Evolutionary conservation across 371 early-diverging fungal species (phyloP), one percentile per base, ranked within the genome.

Genomic region (Hamiltosporidium tvaerminnensis): DNA sequence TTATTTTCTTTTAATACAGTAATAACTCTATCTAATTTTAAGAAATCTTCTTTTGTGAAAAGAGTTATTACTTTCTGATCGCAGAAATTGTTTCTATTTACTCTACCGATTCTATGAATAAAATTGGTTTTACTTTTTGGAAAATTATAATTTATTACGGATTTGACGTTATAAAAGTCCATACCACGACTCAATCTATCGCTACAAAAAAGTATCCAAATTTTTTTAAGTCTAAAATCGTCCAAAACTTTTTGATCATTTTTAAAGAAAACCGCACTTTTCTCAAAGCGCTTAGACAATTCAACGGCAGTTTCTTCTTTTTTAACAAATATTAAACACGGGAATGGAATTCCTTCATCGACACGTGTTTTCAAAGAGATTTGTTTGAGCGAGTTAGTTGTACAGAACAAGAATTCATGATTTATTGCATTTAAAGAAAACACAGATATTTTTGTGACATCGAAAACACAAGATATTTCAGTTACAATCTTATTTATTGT

Each of bases 21-120:
- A 0, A 41, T 53, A n/a, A 62, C 62, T 37, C 37, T 1, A 1
- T 31, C 7, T 14, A 62, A 41, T 31, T 36, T 62, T 38, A 37
- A 39, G 39, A 62, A 62, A 49, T 67, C 64, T 3, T 61, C 61
- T 9, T 53, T 23, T 1, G 65, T 41, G 23, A 64, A 64, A 36
- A 73, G 61, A 34, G 67, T 69, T 16, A 69, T 54, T 2, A 67
- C 16, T 39, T 60, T 61, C 32, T 69, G 69, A 10, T 38, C 53
- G 32, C 47, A 66, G 23, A 23, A 23, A 23, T 63, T 64, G 37
- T 67, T 68, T 52, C 73, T 59, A n/a, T 69, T 69, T 31, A 69
- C 63, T 53, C 73, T 47, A 2, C 73, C 73, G 44, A 66, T 64
- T 16, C 72, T 54, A 53, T 71, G 72, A 2, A 67, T 54, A 65